Evolutionary conservation across 129 eudicot genomes (phyloP), one percentile per base, ranked within the genome.

Genomic region (Centella asiatica): DNA sequence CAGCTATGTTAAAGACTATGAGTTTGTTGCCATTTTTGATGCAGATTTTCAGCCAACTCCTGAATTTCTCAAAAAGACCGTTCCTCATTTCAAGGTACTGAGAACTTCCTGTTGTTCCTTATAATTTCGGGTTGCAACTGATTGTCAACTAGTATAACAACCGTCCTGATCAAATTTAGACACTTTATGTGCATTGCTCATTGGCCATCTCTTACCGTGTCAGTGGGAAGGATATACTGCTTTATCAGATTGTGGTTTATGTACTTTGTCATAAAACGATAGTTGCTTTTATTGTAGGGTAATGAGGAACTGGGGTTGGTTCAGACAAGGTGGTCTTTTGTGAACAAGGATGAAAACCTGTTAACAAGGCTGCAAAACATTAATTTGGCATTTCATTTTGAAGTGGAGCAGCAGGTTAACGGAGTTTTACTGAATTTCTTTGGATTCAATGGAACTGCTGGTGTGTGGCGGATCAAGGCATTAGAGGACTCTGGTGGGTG

Each of bases 321-420:
- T 53, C 97, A 90, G 62, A 90, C 97, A 20, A 83, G 97, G 46
- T 90, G 97, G 97, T 86, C 97, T 1, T 90, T 86, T 80, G 97
- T 90, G 68, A 90, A 90, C 83, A 83, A 75, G 69, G 95, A 83
- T 70, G 97, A 90, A 61, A 90, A 90, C 62, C 69, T 90, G 70
- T 67, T 90, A 63, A 90, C 97, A 8, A 72, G 97, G 56, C 55
- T 90, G 78, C 97, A 90, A 58, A 67, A 83, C 79, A 83, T 90
- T 29, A 90, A 90, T 67, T 81, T 90, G 68, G 92, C 92, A 17
- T 90, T 90, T 37, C 97, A 90, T 76, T 90, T 90, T 64, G 97
- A 90, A 66, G 97, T 90, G 37, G 97, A 90, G 76, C 97, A 90
- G 64, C 97, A 90, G 59, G 95, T 85, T 31, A 90, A 90, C n/a